Evolutionary conservation across 108 stramenopile genomes (phyloP).

Genomic region (Conticribra weissflogii): DNA sequence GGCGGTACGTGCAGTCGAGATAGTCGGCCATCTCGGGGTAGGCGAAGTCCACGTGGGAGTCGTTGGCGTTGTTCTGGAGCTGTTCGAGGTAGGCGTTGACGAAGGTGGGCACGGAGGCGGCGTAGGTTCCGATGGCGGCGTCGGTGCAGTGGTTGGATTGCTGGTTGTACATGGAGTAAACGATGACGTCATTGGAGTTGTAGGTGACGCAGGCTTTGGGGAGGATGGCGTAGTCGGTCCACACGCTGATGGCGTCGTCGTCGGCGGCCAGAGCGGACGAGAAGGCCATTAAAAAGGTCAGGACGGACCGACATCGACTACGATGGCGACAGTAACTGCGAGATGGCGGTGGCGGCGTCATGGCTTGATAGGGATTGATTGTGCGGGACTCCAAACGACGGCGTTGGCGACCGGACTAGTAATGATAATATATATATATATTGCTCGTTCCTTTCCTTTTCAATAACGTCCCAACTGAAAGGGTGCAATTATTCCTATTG

Average conservation of each 20-base stretch:
- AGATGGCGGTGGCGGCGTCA: too few species aligned
- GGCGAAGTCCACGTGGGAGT: slow-evolving; percentile 69
- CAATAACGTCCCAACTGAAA: too few species aligned
- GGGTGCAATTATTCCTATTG: too few species aligned
- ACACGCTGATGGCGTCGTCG: slow-evolving; percentile 74
- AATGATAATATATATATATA: too few species aligned
- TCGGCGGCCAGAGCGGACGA: too few species aligned
- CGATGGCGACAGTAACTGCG: too few species aligned
- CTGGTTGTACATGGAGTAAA: slow-evolving; percentile 73
- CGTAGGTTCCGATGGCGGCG: slow-evolving; percentile 73
- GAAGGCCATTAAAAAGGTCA: too few species aligned
- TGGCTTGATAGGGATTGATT: too few species aligned
- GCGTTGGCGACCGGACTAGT: too few species aligned
- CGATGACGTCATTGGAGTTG: slow-evolving; percentile 61
- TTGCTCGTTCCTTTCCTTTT: too few species aligned
- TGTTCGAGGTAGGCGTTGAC: slow-evolving; percentile 75
- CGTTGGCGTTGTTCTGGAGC: slow-evolving; percentile 54
- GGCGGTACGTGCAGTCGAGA: slow-evolving; percentile 56
- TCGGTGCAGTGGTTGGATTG: slow-evolving; percentile 78
- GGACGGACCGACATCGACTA: too few species aligned
- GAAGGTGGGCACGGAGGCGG: slow-evolving; percentile 67
- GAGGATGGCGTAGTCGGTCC: slow-evolving; percentile 83
- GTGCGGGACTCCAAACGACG: too few species aligned
- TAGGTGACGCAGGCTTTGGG: slow-evolving; percentile 70
- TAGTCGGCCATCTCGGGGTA: slow-evolving; percentile 65